Evolutionary conservation across 1,139 yeast species (phyloP), one percentile per base, ranked within the genome.

Genomic region (Fermentozyma sake): DNA sequence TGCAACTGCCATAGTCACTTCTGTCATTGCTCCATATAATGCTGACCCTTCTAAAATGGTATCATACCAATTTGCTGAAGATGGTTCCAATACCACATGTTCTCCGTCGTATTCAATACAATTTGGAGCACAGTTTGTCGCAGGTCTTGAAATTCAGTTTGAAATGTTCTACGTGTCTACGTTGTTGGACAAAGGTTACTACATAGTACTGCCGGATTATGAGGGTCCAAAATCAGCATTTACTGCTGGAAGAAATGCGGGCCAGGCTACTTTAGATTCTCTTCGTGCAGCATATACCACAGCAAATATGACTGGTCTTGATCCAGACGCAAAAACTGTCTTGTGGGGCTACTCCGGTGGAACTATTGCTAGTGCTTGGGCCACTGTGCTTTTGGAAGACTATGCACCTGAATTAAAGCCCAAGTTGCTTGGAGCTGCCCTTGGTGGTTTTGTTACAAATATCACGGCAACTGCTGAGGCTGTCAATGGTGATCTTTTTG

Each of bases 31-130:
- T 33, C 65, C 68, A 2, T 45, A 37, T 28, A 48, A 55, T 32
- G 55, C 58, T 6, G 55, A 60, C 31, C 41, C 50, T 7, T 36
- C 42, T 4, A 50, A 50, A 30, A 28, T 62, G 10, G 39, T 61
- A 6, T 48, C 61, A 7, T 59, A 55, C 36, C 64, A 58, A 32
- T 34, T 50, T n/a, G 61, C 64, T 24, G 49, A 58, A 38, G 66
- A 62, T 39, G 36, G 63, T 8, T 41, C 62, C 3, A 30, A 31
- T 14, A 12, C 32, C 2, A 34, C 55, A 32, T 62, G 68, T 46
- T 44, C 62, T 4, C 55, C 61, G 1, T 59, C 67, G 1, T 59
- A 54, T 34, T 48, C 55, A 1, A 37, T 55, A 12, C 35, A 36
- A 23, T 28, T 32, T n/a, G 52, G 52, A n/a, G 33, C 40, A 7